These are phyloP conservation scores for Pichia deserticola DNA, from an alignment of 805 yeast genomes.

Conservation along the genomic window DNA sequence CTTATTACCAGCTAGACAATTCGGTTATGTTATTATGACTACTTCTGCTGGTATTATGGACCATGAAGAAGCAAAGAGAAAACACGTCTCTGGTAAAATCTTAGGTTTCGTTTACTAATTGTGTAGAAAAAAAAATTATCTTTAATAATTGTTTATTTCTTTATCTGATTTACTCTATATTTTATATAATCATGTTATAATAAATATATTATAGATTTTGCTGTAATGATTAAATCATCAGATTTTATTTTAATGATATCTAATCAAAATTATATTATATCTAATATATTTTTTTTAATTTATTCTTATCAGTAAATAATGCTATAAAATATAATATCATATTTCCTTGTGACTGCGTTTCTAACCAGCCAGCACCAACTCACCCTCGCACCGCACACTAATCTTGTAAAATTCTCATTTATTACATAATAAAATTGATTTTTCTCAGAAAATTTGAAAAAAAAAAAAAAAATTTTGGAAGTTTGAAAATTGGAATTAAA, in stretches of 20 bases:
- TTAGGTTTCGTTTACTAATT: constrained; percentile 91
- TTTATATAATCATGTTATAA: no score
- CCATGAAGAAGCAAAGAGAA: constrained; percentile 99
- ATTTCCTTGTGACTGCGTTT: constrained; percentile 6
- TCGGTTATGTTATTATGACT: constrained; percentile 95
- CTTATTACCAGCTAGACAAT: constrained; percentile 98
- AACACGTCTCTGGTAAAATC: constrained; percentile 98
- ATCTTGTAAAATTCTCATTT: not conserved
- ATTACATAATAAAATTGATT: no score
- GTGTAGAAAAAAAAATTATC: not conserved
- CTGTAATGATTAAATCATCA: no score
- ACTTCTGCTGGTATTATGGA: constrained; percentile 99
- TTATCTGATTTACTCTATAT: no score
- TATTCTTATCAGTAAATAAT: no score
- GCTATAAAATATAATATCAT: no score
- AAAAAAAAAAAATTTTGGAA: no score
- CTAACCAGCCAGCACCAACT: not conserved
- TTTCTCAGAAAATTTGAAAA: no score
- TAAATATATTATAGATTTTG: no score
- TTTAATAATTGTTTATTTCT: no score
- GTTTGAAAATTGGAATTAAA: no score
- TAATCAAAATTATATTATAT: not conserved
- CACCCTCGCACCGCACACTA: constrained; percentile 1
- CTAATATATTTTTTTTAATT: not conserved
- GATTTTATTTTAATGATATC: no score